A percentile compares a stretch with the other conserved stretches of the same genome.
These are phyloP conservation scores for Candida oleophila DNA, from an alignment of 805 yeast genomes.

Conservation along the genomic window DNA sequence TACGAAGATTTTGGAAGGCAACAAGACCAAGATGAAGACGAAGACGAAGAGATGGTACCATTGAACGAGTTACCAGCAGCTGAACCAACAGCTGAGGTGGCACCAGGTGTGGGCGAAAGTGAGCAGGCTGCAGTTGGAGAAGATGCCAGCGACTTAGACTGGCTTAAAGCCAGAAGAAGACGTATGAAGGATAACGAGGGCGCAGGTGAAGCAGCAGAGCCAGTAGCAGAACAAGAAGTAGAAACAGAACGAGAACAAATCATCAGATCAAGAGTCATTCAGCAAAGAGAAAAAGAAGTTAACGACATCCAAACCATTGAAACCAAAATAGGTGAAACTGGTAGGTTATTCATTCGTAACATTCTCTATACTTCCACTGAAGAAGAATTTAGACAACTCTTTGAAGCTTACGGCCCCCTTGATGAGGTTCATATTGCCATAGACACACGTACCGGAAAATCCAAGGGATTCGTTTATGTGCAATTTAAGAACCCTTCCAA, in stretches of 20 bases:
- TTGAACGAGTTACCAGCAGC: slow-evolving; percentile 23
- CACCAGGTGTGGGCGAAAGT: slow-evolving; percentile 21
- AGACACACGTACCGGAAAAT: slow-evolving; percentile 84
- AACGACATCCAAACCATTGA: slow-evolving; percentile 45
- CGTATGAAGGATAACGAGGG: slow-evolving; percentile 53
- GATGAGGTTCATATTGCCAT: slow-evolving; percentile 92
- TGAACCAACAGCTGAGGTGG: slow-evolving; percentile 18
- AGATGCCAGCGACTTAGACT: slow-evolving; percentile 72
- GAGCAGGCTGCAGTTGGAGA: slow-evolving; percentile 26
- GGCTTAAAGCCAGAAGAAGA: slow-evolving; percentile 76
- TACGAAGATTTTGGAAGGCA: slow-evolving; percentile 46
- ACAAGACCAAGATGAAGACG: slow-evolving; percentile 26
- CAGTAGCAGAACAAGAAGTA: slow-evolving; percentile 7
- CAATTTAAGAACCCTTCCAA: slow-evolving; percentile 65
- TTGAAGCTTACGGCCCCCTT: slow-evolving; percentile 64
- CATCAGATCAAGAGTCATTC: slow-evolving; percentile 10
- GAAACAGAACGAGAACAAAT: slow-evolving; percentile 8
- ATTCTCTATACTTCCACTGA: slow-evolving; percentile 78
- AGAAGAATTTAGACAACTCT: slow-evolving; percentile 67
- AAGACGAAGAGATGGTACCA: slow-evolving; percentile 51
- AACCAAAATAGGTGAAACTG: slow-evolving; percentile 60
- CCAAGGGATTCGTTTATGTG: slow-evolving; percentile 91
- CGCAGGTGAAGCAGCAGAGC: slow-evolving; percentile 12
- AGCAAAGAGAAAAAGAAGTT: slow-evolving; percentile 4
- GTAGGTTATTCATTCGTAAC: slow-evolving; percentile 85